Evolutionary conservation across 805 yeast species (phyloP).

Genomic region (Sugiyamaella floridensis): DNA sequence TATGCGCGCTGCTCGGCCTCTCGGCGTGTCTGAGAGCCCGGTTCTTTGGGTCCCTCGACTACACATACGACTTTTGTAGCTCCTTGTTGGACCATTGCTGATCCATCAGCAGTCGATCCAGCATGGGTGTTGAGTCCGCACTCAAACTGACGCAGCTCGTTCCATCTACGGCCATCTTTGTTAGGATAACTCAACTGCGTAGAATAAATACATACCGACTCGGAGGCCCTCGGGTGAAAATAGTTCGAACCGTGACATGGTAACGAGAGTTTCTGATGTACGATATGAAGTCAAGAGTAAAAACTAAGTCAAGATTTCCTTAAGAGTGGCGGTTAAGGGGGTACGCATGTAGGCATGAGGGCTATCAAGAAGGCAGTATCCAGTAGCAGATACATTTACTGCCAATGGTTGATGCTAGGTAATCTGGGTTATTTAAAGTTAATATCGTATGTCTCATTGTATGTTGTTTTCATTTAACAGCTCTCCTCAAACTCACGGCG

Average conservation of each 20-base stretch:
- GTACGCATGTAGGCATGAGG: no score
- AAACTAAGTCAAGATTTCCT: no score
- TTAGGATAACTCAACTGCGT: constrained; percentile 1
- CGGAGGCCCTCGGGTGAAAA: constrained; percentile 95
- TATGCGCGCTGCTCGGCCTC: constrained; percentile 44
- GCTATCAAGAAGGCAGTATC: no score
- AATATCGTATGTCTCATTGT: no score
- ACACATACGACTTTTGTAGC: constrained; percentile 80
- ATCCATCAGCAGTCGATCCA: constrained; percentile 66
- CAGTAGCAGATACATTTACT: no score
- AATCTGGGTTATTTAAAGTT: no score
- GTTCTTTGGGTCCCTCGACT: constrained; percentile 88
- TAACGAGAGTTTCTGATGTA: neutral
- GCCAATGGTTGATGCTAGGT: no score
- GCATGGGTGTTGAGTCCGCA: constrained; percentile 87
- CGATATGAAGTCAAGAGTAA: neutral
- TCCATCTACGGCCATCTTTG: constrained; percentile 87
- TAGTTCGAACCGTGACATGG: constrained; percentile 44
- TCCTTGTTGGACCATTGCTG: constrained; percentile 87
- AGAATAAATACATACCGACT: constrained; percentile 27
- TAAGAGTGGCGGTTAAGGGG: no score
- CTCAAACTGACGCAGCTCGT: constrained; percentile 76
- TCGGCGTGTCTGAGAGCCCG: constrained; percentile 42
- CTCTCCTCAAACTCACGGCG: no score
- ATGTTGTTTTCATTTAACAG: no score